Base-by-base conservation (phyloP, 805 yeast genomes). In the Hanseniaspora hatyaiensis region DNA sequence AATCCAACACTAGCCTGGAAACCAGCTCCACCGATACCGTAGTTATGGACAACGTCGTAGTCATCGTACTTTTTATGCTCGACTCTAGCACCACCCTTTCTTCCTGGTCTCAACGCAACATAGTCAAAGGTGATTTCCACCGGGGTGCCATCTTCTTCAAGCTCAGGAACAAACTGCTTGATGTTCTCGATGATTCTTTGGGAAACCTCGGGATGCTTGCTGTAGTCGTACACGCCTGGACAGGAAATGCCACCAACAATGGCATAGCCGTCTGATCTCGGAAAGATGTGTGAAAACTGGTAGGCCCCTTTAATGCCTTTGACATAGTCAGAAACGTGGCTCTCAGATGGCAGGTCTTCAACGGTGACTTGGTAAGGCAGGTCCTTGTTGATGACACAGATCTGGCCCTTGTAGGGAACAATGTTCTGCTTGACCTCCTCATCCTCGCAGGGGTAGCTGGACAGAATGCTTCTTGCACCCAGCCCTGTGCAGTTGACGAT, bases 11-110 rank as follows among this genome's bases (percentile, higher is more conserved):
- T 79, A 3, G 80, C 71, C 65, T 84, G 94, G 61, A 75, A 82
- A 0, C 92, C 92, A 20, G 83, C 75, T 26, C 86, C 86, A 8
- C 77, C 84, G 26, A 84, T 82, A 2, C 86, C 85, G 58, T 79
- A 80, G 55, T 73, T 74, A 59, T 80, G 86, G 20, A 79, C 69
- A 19, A 79, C 59, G 11, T 57, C 56, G 3, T 55, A 47, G 23
- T 37, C 43, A 15, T 24, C 29, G 19, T 56, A 53, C 40, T 59
- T 59, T 26, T 66, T 71, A 37, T 65, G 54, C 52, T 72, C 76
- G 4, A 78, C 59, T 52, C 81, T 68, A 6, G 73, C 68, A 13
- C 87, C 87, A 8, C 74, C 78, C 16, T 64, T 56, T 54, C 87
- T 66, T 2, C 70, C 81, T 1, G 88, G 88, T 59, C 88, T 70